These are phyloP conservation scores for Globisporangium lucens DNA, from an alignment of 352 stramenopile genomes.

Conservation along the genomic window DNA sequence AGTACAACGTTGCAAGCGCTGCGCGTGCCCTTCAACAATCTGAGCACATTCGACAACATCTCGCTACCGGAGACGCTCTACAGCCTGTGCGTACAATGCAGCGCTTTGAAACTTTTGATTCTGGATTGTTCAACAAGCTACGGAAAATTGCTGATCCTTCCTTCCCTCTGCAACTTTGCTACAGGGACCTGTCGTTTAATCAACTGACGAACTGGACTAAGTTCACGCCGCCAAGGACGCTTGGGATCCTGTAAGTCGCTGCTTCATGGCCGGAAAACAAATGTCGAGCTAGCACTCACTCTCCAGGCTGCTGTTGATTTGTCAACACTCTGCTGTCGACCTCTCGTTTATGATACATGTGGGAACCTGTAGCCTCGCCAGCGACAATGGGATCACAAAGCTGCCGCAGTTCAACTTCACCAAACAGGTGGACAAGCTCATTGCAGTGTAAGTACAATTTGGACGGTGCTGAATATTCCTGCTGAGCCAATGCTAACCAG, in stretches of 20 bases:
- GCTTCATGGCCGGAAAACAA: not conserved
- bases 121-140: not conserved
- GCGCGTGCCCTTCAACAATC: constrained; percentile 13
- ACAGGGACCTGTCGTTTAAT: constrained; percentile 18
- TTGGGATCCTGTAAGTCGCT: constrained; percentile 10
- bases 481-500: not conserved
- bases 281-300: not conserved
- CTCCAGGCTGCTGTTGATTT: not conserved
- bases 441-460: constrained; percentile 7
- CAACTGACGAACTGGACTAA: constrained; percentile 9
- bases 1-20: constrained; percentile 9
- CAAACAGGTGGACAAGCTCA: constrained; percentile 5
- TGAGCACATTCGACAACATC: constrained; percentile 12
- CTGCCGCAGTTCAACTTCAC: constrained; percentile 13
- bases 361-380: constrained; percentile 7
- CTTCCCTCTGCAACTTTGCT: not conserved
- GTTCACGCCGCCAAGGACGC: constrained; percentile 5
- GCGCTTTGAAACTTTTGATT: not conserved
- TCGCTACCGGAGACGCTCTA: constrained; percentile 6
- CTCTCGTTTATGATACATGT: not conserved
- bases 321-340: not conserved
- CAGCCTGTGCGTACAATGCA: constrained; percentile 4
- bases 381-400: constrained; percentile 17
- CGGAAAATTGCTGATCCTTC: not conserved
- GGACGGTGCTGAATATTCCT: not conserved